A percentile compares a stretch with the other conserved stretches of the same genome.
Evolutionary conservation across 805 yeast genomes (phyloP).

Genomic region (Yarrowia yakushimensis): DNA sequence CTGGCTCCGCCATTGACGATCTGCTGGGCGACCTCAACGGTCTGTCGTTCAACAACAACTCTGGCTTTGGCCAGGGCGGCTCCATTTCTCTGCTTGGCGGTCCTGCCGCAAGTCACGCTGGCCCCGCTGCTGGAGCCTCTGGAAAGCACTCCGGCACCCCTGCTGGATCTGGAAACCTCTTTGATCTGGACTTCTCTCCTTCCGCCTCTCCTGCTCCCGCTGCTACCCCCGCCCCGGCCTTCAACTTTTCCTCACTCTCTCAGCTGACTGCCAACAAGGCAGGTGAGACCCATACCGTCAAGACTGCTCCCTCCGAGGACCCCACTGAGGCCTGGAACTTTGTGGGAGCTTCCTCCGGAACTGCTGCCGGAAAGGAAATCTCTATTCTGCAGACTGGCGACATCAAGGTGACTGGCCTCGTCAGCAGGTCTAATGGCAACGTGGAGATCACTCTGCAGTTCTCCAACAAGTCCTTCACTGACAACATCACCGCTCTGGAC

Average conservation of each 20-base stretch:
- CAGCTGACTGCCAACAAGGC: conserved; percentile 21
- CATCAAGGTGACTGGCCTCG: conserved; percentile 6
- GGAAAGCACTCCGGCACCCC: conserved; percentile 12
- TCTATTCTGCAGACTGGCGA: conserved; percentile 8
- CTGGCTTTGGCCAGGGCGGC: conserved; percentile 53
- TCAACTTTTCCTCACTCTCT: conserved; percentile 20
- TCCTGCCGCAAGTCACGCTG: conserved; percentile 33
- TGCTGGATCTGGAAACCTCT: conserved; percentile 28
- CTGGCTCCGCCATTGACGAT: conserved; percentile 54
- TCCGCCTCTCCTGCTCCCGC: conserved; percentile 26
- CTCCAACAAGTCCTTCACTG: conserved; percentile 45
- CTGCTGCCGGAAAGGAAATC: background rate
- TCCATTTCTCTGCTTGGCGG: conserved; percentile 44
- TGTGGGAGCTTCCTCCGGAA: conserved; percentile 5
- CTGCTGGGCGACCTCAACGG: conserved; percentile 72
- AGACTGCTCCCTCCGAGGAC: conserved; percentile 17
- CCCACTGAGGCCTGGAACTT: conserved; percentile 17
- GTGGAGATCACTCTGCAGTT: conserved; percentile 48
- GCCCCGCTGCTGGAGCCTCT: conserved; percentile 27
- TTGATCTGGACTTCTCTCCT: conserved; percentile 28
- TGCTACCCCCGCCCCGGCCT: conserved; percentile 27
- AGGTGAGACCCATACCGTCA: conserved; percentile 10
- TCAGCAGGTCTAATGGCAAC: conserved; percentile 40
- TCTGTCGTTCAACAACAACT: conserved; percentile 51
- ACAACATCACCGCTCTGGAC: conserved; percentile 49